Evolutionary conservation across 2,329 filamentous ascomycete species (phyloP), one percentile per base, ranked within the genome.

Genomic region (Exophiala viscosa): DNA sequence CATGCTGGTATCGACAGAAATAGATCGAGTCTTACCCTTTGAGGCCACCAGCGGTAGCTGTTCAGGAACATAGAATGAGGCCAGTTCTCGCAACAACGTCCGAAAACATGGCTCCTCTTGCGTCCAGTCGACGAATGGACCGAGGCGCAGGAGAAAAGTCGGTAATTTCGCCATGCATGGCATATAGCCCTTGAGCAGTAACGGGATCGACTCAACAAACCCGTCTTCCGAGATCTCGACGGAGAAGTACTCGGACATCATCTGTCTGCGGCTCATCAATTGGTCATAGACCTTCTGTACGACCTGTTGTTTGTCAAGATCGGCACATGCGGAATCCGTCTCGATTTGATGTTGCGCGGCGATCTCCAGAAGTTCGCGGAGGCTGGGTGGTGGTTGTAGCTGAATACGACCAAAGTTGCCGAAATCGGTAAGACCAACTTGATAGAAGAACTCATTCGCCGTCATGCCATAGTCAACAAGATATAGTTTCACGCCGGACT

Each of bases 211-310:
- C 42, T 86, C 70, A 2, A 99, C 75, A 48, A 92, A 82, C 10
- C 91, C 92, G 0, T 86, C 77, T 1, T 85, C 82, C 0, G 87
- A 87, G 33, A 99, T 84, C 49, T 92, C 85, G 40, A 99, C 73
- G 1, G 86, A 87, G 69, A 99, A 97, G 70, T 99, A 99, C 69
- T 99, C 93, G 2, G 81, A 76, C 1, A 99, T 79, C 88, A 99
- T 95, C 64, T 92, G 87, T 33, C 87, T 80, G 9, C 87, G 82
- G 59, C 85, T 81, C 31, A 95, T 78, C 2, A 97, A 76, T 60
- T 90, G 85, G 2, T 77, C 69, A 0, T 79, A 74, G 3, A 96
- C 85, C 2, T 78, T 76, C 3, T 83, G 74, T 1, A 88, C 83
- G 0, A 90, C 81, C n/a, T 83, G 79, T 18, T 78, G 73, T 3